phyloP scores from a whole-genome alignment of 805 yeast species.

The Wickerhamiella azymoides region DNA sequence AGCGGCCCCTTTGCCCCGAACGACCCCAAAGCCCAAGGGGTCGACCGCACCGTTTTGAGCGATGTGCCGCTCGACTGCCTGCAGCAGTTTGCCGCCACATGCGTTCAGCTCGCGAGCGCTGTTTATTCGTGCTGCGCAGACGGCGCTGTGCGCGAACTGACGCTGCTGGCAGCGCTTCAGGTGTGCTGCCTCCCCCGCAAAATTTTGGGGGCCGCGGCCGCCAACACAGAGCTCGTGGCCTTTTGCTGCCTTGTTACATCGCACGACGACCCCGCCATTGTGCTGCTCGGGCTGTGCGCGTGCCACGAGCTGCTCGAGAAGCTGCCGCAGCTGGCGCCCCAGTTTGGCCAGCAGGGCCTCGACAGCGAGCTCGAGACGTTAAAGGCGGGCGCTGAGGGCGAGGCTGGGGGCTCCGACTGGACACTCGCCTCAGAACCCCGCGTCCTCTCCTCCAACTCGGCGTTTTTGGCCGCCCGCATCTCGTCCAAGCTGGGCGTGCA shows the following conservation, averaged over 20 bases:
- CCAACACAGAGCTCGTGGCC: constrained; percentile 7
- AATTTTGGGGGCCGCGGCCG: constrained; percentile 1
- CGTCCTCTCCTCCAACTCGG: not conserved
- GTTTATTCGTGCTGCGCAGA: constrained; percentile 14
- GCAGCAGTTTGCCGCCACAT: constrained; percentile 3
- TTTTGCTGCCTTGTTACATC: constrained; percentile 13
- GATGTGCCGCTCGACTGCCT: constrained; percentile 1
- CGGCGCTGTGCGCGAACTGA: constrained; percentile 12
- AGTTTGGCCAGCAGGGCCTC: constrained; percentile 10
- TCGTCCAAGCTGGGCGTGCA: constrained; percentile 1
- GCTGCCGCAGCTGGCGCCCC: constrained; percentile 1
- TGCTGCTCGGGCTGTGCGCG: constrained; percentile 15
- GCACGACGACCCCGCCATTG: constrained; percentile 11
- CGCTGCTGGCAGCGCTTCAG: constrained; percentile 16
- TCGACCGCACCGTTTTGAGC: not conserved
- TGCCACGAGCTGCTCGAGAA: constrained; percentile 13
- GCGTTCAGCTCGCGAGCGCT: constrained; percentile 10
- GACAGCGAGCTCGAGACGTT: constrained; percentile 9
- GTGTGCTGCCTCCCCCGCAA: constrained; percentile 11
- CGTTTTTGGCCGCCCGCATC: constrained; percentile 4
- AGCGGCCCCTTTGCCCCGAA: constrained; percentile 13
- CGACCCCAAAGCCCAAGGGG: not conserved
- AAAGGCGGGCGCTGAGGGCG: not conserved
- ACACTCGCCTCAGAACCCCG: not conserved
- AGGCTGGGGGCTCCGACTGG: not conserved